phyloP scores from a whole-genome alignment of 1,139 yeast species.

The Scheffersomyces illinoinensis region DNA sequence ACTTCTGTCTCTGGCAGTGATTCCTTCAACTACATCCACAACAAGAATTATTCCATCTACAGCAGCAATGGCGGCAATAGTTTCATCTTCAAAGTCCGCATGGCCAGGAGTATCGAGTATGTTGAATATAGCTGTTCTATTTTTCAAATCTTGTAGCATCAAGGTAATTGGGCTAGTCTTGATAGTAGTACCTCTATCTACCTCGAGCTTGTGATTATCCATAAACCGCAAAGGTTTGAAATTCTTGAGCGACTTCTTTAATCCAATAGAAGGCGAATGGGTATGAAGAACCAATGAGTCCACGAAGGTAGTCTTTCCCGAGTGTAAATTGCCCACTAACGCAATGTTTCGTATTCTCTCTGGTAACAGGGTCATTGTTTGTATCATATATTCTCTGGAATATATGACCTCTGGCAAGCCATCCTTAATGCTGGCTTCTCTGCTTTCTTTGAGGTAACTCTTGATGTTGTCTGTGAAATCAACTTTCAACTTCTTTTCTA shows the following conservation, averaged over 20 bases:
- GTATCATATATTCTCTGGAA: conserved; percentile 61
- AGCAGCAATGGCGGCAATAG: conserved; percentile 54
- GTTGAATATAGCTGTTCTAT: conserved; percentile 60
- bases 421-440: conserved; percentile 15
- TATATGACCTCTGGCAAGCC: conserved; percentile 59
- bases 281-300: conserved; percentile 67
- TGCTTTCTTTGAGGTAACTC: conserved; percentile 7
- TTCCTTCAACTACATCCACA: conserved; percentile 85
- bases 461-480: conserved; percentile 36
- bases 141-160: conserved; percentile 55
- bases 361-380: conserved; percentile 50
- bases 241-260: conserved; percentile 26
- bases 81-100: conserved; percentile 76
- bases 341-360: conserved; percentile 77
- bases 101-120: conserved; percentile 92
- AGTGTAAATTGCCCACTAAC: conserved; percentile 74
- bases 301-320: conserved; percentile 86
- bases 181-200: conserved; percentile 68
- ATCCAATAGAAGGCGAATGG: conserved; percentile 23
- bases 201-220: conserved; percentile 71
- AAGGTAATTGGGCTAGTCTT: conserved; percentile 65
- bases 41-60: conserved; percentile 71
- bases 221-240: conserved; percentile 57
- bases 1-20: conserved; percentile 53
- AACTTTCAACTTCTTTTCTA: conserved; percentile 43